Base-by-base conservation (phyloP, 257 asterid genomes). In the Rauvolfia tetraphylla region DNA sequence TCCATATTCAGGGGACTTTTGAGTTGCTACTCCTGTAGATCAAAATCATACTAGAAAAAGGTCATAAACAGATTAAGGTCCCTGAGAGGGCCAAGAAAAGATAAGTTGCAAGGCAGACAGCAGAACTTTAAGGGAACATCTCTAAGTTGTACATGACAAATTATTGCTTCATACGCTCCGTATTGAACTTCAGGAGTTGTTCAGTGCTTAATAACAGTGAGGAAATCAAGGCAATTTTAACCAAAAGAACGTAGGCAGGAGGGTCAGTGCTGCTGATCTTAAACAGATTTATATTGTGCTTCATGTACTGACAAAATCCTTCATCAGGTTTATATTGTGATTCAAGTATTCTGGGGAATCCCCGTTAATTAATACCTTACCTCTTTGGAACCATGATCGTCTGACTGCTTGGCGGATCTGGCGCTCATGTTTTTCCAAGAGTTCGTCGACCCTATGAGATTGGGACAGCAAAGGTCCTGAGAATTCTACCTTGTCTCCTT, bases 391-490 rank as follows among this genome's bases (percentile, higher is more conserved):
- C 99, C 96, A 95, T 63, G 99, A 89, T 82, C 92, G 83, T 49
- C 97, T 86, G 83, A 91, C 97, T 12, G 90, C 96, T 79, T 90
- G 98, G 69, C 99, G 98, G 77, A 95, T 90, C 38, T 91, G 98
- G 20, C 91, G 98, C 79, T 95, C 98, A 51, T 93, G 91, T 79
- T 90, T 95, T 77, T 88, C 93, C 82, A 92, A 79, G 78, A 90
- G 94, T 75, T 95, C 97, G 0, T 95, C 97, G 23, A 95, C 87
- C 84, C 90, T 87, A 15, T 88, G 87, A 1, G 98, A 81, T 67
- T 95, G 99, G 57, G 92, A 84, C 53, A 93, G 79, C 89, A 95
- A 82, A 29, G 99, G 99, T 62, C 99, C 99, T 18, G 99, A 95
- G 76, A 89, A 91, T 54, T 95, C 99, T 23, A 95, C 95, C 85